phyloP scores from a whole-genome alignment of 2,329 filamentous ascomycete genomes.

The Calycina herbarum region DNA sequence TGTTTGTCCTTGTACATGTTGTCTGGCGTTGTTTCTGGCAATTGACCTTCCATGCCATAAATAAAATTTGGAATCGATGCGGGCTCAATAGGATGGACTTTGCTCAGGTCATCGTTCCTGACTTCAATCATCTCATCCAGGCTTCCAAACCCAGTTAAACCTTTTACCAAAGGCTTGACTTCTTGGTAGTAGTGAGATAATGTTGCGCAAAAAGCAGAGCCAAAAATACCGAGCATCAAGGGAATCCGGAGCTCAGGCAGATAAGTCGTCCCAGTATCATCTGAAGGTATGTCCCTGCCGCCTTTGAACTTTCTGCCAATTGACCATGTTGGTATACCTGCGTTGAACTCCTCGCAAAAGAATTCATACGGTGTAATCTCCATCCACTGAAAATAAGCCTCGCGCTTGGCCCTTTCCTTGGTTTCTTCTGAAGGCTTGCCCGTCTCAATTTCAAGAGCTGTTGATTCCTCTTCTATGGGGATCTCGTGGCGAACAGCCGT shows the following conservation, averaged over 20 bases:
- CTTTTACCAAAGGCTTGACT: conserved; percentile 76
- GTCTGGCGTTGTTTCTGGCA: conserved; percentile 76
- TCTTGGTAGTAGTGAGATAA: conserved; percentile 96
- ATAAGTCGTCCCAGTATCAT: conserved; percentile 62
- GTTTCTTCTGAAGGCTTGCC: conserved; percentile 46
- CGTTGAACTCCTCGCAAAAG: conserved; percentile 88
- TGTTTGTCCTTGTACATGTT: conserved; percentile 71
- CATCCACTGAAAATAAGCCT: conserved; percentile 98
- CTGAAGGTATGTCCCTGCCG: conserved; percentile 65
- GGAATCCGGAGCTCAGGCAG: conserved; percentile 84
- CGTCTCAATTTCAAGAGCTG: conserved; percentile 39
- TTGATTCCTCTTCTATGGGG: conserved; percentile 57
- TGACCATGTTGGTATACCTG: conserved; percentile 94
- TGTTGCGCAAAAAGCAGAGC: conserved; percentile 93
- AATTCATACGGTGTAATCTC: conserved; percentile 94
- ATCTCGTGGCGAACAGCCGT: conserved; percentile 96
- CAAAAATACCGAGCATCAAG: conserved; percentile 90
- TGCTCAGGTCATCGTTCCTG: conserved; percentile 79
- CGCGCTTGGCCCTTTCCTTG: conserved; percentile 55
- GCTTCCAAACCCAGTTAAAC: conserved; percentile 70
- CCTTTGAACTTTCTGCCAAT: conserved; percentile 79
- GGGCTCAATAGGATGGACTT: conserved; percentile 92
- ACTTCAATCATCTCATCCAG: conserved; percentile 83
- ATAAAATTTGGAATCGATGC: conserved; percentile 88
- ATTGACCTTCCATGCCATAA: conserved; percentile 72